phyloP scores from a whole-genome alignment of 108 stramenopile species.

The Nitzschia sp. region DNA sequence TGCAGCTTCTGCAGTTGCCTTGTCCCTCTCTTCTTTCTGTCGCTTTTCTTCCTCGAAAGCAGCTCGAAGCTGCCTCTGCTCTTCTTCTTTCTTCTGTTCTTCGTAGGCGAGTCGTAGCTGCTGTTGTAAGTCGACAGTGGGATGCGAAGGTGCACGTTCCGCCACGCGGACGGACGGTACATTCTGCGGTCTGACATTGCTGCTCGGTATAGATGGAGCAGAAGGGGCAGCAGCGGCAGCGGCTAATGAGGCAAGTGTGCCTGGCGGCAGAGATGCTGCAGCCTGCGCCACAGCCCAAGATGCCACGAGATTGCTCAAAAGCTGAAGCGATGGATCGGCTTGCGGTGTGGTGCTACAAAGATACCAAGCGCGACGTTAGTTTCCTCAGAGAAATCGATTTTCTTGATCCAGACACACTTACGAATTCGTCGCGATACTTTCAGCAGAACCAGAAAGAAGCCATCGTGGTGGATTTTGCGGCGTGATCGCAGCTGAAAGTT shows the following conservation, averaged over 20 bases:
- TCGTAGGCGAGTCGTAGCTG: constrained; percentile 3
- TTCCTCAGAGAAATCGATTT: no score
- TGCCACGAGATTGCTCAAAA: constrained; percentile 32
- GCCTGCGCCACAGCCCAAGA: constrained; percentile 42
- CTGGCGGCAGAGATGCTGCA: not conserved
- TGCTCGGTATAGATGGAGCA: not conserved
- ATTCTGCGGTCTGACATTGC: not conserved
- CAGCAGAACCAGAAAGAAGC: not conserved
- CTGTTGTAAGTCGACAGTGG: not conserved
- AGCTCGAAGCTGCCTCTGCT: constrained; percentile 16
- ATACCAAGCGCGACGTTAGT: no score
- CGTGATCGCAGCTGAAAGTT: not conserved
- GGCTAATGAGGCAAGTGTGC: not conserved
- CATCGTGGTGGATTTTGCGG: not conserved
- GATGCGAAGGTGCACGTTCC: not conserved
- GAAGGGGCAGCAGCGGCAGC: not conserved
- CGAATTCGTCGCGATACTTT: not conserved
- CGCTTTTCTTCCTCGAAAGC: constrained; percentile 26
- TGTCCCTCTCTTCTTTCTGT: constrained; percentile 9
- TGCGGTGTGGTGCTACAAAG: constrained; percentile 12
- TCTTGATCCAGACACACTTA: no score
- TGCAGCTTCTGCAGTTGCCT: not conserved
- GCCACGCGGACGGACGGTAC: not conserved
- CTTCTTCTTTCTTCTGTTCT: constrained; percentile 23
- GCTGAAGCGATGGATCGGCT: constrained; percentile 17